phyloP scores from a whole-genome alignment of 2,329 filamentous ascomycete species.

The Metarhizium sp. region DNA sequence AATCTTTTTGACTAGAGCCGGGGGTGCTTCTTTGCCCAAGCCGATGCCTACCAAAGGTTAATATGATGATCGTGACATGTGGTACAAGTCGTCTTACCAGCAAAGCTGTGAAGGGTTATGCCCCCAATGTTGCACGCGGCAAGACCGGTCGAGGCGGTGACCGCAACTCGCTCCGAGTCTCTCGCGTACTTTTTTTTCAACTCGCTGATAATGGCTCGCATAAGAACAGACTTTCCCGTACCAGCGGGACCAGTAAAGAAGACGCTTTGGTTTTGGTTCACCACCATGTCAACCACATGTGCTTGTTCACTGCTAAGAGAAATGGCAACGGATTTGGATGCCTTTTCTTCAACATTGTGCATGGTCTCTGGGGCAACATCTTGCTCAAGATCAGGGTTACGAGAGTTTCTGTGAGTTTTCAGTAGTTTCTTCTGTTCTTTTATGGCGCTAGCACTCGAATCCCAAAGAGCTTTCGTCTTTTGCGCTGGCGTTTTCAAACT shows the following conservation, averaged over 20 bases:
- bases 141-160: slow-evolving; percentile 91
- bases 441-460: slow-evolving; percentile 62
- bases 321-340: slow-evolving; percentile 41
- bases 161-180: slow-evolving; percentile 77
- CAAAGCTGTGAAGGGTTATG: slow-evolving; percentile 90
- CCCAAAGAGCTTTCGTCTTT: slow-evolving; percentile 47
- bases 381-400: slow-evolving; percentile 28
- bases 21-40: slow-evolving; percentile 79
- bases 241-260: slow-evolving; percentile 97
- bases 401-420: slow-evolving; percentile 41
- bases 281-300: slow-evolving; percentile 73
- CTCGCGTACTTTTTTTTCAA: slow-evolving; percentile 66
- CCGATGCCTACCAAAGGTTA: slow-evolving; percentile 50
- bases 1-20: slow-evolving; percentile 81
- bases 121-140: slow-evolving; percentile 96
- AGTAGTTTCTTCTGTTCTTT: slow-evolving; percentile 72
- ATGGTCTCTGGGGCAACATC: slow-evolving; percentile 28
- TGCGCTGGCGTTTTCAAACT: slow-evolving; percentile 20
- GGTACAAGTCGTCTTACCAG: slow-evolving; percentile 41
- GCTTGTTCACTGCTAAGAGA: slow-evolving; percentile 80
- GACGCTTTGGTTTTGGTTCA: slow-evolving; percentile 73
- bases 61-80: background rate
- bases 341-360: slow-evolving; percentile 26
- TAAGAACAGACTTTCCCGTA: slow-evolving; percentile 93
- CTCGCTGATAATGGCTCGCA: slow-evolving; percentile 80